phyloP scores from a whole-genome alignment of 768 basidiomycete genomes.

The Lactarius evosmus region DNA sequence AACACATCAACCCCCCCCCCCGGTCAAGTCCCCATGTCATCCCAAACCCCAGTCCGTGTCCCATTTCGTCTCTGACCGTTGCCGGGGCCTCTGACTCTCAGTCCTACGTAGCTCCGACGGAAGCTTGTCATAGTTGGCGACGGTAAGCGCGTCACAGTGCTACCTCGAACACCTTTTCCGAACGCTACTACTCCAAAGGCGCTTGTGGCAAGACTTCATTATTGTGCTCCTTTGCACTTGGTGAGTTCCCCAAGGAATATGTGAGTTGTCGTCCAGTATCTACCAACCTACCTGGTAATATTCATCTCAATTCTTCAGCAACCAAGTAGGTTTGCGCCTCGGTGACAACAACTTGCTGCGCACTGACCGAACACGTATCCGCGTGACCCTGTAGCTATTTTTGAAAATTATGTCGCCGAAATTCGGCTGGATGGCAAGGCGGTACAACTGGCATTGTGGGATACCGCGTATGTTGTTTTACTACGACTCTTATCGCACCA shows the following conservation, averaged over 20 bases:
- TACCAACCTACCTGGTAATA: neutral
- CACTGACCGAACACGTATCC: constrained; percentile 7
- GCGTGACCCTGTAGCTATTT: constrained; percentile 61
- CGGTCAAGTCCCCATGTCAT: constrained; percentile 21
- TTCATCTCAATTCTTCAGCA: constrained; percentile 35
- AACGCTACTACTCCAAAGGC: constrained; percentile 44
- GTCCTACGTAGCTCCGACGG: constrained; percentile 66
- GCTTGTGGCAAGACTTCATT: constrained; percentile 97
- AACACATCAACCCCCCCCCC: neutral
- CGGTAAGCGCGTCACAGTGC: constrained; percentile 48
- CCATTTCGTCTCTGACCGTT: constrained; percentile 8
- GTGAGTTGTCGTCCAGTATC: constrained; percentile 46
- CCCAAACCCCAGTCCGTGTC: constrained; percentile 26
- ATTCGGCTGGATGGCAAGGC: constrained; percentile 97
- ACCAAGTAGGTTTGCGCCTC: constrained; percentile 41
- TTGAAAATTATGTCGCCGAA: constrained; percentile 99
- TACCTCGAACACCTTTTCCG: constrained; percentile 1
- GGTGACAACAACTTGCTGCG: constrained; percentile 5
- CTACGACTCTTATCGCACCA: constrained; percentile 10
- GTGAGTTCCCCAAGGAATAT: constrained; percentile 95
- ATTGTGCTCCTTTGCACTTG: constrained; percentile 86
- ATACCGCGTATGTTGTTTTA: constrained; percentile 81
- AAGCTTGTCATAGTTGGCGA: constrained; percentile 98
- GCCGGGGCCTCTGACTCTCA: constrained; percentile 8
- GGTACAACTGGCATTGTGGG: constrained; percentile 96